These are phyloP conservation scores for Suillus tomentosus DNA, from an alignment of 768 basidiomycete species.

Conservation along the genomic window DNA sequence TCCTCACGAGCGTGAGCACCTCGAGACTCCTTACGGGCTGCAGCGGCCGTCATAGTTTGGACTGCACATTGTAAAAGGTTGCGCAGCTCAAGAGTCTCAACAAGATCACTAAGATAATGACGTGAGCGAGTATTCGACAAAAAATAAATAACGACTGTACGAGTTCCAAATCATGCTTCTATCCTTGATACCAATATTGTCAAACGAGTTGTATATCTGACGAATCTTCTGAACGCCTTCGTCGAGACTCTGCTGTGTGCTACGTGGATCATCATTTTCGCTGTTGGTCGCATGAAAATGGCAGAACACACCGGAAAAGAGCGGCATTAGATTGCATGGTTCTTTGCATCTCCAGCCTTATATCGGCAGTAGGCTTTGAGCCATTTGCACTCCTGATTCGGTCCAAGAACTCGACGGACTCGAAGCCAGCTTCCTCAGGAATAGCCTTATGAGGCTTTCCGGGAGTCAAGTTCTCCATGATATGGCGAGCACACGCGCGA, in stretches of 20 bases:
- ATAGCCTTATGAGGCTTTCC: slow-evolving; percentile 91
- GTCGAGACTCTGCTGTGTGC: slow-evolving; percentile 87
- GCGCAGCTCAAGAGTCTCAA: slow-evolving; percentile 96
- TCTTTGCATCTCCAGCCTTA: slow-evolving; percentile 97
- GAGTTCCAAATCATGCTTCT: slow-evolving; percentile 99
- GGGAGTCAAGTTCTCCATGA: slow-evolving; percentile 85
- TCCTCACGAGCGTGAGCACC: slow-evolving; percentile 99
- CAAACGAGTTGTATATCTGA: slow-evolving; percentile 84
- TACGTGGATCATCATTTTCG: slow-evolving; percentile 30
- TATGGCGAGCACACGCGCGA: slow-evolving; percentile 97
- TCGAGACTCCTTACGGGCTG: slow-evolving; percentile 94
- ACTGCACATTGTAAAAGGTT: slow-evolving; percentile 94
- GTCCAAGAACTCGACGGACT: slow-evolving; percentile 87
- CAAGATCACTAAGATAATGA: slow-evolving; percentile 71
- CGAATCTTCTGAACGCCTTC: slow-evolving; percentile 89
- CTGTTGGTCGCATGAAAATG: slow-evolving; percentile 2
- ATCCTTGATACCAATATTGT: slow-evolving; percentile 94
- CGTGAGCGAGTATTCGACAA: slow-evolving; percentile 14
- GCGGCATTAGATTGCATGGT: slow-evolving; percentile 98
- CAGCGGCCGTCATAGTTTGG: slow-evolving; percentile 92
- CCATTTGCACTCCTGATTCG: slow-evolving; percentile 83
- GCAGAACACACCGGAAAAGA: slow-evolving; percentile 74
- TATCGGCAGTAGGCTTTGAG: slow-evolving; percentile 81
- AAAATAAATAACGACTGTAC: slow-evolving; percentile 48
- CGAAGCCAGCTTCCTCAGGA: slow-evolving; percentile 81